Percentiles rank a stretch among this genome's conserved stretches.
These are phyloP conservation scores for Crithidia bombi DNA, from an alignment of 208 protist genomes.

Conservation along the genomic window DNA sequence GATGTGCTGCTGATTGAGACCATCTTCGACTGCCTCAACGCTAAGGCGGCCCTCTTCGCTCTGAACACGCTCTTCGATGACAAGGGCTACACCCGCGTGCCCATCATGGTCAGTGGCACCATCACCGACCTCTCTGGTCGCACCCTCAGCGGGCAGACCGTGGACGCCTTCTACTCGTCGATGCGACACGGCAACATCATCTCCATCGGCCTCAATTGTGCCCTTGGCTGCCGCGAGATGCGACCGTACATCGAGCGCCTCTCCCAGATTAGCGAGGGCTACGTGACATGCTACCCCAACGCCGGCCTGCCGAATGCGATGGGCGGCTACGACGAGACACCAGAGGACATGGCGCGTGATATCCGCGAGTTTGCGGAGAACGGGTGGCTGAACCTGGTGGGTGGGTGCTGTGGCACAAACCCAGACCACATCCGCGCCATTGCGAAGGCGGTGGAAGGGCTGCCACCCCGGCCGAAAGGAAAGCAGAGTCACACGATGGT, in stretches of 20 bases:
- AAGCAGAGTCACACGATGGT: constrained; percentile 40
- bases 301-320: constrained; percentile 82
- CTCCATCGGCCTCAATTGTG: constrained; percentile 96
- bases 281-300: constrained; percentile 77
- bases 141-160: constrained; percentile 97
- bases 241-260: constrained; percentile 59
- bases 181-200: constrained; percentile 89
- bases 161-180: constrained; percentile 94
- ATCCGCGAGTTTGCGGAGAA: constrained; percentile 54
- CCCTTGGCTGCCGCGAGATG: constrained; percentile 84
- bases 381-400: constrained; percentile 73
- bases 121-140: constrained; percentile 94
- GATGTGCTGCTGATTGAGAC: constrained; percentile 97
- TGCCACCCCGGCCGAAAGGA: constrained; percentile 42
- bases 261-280: constrained; percentile 59
- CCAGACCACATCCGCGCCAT: constrained; percentile 79
- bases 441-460: constrained; percentile 38
- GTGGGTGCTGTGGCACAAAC: constrained; percentile 78
- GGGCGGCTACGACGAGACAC: constrained; percentile 77
- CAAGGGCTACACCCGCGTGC: constrained; percentile 52
- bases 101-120: constrained; percentile 92
- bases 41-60: constrained; percentile 95
- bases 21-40: constrained; percentile 93
- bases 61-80: constrained; percentile 91
- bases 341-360: constrained; percentile 65